Conservation (phyloP, 2,329 filamentous ascomycete genomes). For the Paracoccidioides lutzii region DNA sequence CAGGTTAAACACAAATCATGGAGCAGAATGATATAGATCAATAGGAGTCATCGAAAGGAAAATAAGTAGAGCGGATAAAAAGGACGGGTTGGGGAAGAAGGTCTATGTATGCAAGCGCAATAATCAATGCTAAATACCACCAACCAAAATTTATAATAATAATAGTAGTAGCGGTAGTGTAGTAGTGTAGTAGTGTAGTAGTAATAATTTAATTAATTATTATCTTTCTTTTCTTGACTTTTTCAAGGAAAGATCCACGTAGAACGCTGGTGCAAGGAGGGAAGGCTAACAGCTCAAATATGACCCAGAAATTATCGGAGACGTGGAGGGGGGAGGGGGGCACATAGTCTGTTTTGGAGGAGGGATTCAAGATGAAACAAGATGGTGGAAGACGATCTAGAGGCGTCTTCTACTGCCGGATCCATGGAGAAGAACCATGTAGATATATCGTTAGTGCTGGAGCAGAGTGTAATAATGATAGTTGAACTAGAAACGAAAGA, state of each 20-base stretch:
- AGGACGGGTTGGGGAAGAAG: not conserved
- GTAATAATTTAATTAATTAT: not conserved
- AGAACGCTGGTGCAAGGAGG: not conserved
- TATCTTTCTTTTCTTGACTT: not conserved
- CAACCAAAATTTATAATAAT: not conserved
- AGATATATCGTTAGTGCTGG: not conserved
- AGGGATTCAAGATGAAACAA: not conserved
- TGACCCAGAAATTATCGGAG: not conserved
- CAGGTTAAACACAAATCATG: not conserved
- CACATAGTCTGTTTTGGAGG: not conserved
- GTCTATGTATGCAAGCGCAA: not conserved
- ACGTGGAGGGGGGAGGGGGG: not conserved
- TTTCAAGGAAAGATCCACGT: not conserved
- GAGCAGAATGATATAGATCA: not conserved
- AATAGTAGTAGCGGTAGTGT: no score
- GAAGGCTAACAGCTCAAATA: conserved; percentile 1
- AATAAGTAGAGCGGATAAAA: not conserved
- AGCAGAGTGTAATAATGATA: not conserved
- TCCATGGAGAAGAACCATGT: not conserved
- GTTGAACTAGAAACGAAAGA: conserved; percentile 3
- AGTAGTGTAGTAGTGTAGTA: not conserved
- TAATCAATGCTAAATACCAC: not conserved
- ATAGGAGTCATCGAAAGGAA: not conserved
- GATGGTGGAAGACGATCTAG: not conserved
- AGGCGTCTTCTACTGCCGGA: not conserved